Evolutionary conservation across 768 basidiomycete genomes (phyloP).

Genomic region (Naganishia onofrii): DNA sequence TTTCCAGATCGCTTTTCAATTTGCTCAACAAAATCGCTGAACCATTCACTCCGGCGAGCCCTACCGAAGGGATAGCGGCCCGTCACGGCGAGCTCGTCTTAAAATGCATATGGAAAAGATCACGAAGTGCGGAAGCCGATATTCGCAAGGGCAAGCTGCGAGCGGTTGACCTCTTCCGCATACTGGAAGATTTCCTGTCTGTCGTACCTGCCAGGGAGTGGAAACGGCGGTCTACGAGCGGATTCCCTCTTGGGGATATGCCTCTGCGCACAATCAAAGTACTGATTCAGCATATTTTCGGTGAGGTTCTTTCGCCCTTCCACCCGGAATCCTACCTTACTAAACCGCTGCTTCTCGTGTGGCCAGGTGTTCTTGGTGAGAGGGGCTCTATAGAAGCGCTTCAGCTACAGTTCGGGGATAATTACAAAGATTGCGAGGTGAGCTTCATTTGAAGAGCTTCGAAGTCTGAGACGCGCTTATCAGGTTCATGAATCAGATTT

Average conservation of each 20-base stretch:
- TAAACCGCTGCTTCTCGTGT: not conserved
- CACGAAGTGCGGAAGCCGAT: constrained; percentile 88
- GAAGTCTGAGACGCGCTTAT: not conserved
- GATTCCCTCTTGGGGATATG: constrained; percentile 95
- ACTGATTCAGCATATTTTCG: constrained; percentile 93
- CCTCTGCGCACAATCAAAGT: constrained; percentile 96
- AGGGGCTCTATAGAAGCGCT: constrained; percentile 12
- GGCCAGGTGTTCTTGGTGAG: constrained; percentile 12
- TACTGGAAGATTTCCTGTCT: constrained; percentile 90
- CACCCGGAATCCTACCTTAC: not conserved
- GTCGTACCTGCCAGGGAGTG: constrained; percentile 94
- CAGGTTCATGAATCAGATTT: constrained; percentile 14
- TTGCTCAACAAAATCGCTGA: constrained; percentile 75
- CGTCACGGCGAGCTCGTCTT: constrained; percentile 88
- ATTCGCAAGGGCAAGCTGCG: constrained; percentile 74
- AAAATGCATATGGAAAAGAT: constrained; percentile 98
- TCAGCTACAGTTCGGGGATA: constrained; percentile 1
- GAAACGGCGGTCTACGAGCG: constrained; percentile 84
- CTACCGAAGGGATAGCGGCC: constrained; percentile 70
- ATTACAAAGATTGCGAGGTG: constrained; percentile 19
- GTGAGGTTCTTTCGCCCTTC: constrained; percentile 61
- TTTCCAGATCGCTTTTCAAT: constrained; percentile 68
- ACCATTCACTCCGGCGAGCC: constrained; percentile 53
- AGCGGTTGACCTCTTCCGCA: constrained; percentile 82
- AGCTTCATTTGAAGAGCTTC: constrained; percentile 25